Base-by-base conservation (phyloP, 139 green algal species). In the Chlamydomonas sp. region DNA sequence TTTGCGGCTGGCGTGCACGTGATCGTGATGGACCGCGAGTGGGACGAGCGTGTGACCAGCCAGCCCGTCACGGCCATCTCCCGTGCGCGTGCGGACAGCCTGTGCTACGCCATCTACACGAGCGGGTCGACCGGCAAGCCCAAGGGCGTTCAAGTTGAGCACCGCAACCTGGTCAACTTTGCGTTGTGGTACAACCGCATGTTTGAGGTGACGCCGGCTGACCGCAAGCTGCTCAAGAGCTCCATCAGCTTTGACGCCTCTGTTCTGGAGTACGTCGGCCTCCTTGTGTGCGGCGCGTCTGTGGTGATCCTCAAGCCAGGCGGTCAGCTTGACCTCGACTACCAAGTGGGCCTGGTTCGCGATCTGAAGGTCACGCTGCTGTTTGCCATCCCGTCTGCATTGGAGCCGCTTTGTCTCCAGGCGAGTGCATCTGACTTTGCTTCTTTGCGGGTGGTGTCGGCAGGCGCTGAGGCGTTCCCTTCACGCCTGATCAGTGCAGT, bases 181-280 rank as follows among this genome's bases (percentile, higher is more conserved):
- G 13, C 13, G 13, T 26, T 13, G 13, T 16, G 16, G 43, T 26
- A 13, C 13, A 16, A 13, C 13, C 13, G 16, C 13, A 13, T 26
- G 43, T 16, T 26, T 16, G 13, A 54, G 13, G 13, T 54, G 43
- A 54, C 43, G 43, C 43, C 43, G 13, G 43, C 43, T 28, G 58
- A 65, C 22, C 29, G 35, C 8, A 30, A 13, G 22, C 20, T 65
- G 22, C 62, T 76, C 16, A 72, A 48, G 30, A 74, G 61, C 33
- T 60, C 71, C 54, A 64, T 84, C 54, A 75, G 37, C 69, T 84
- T 84, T 58, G 79, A 84, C 66, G 48, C 63, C 3, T 65, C 54
- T 13, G 43, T 54, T 37, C 58, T 81, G 47, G 43, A 13, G 43
- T 16, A 26, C 13, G 13, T 26, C 43, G 16, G 13, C 13, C 43